Conservation (phyloP, 208 protist species). For the Wallacemonas sp. region DNA sequence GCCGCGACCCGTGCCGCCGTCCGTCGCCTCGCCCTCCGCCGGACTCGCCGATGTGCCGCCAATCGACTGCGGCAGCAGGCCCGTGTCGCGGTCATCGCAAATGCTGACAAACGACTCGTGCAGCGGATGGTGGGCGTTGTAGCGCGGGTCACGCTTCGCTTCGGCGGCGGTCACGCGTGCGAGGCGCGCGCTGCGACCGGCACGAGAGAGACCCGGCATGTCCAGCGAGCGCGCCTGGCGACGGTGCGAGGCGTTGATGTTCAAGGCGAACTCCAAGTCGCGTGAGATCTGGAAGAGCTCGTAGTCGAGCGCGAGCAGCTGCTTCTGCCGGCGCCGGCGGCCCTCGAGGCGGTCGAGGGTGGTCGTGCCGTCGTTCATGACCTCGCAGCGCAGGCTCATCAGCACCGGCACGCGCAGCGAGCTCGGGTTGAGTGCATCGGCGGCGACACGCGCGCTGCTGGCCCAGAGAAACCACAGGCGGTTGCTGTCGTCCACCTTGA, state of each 20-base stretch:
- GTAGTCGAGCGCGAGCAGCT: slow-evolving; percentile 74
- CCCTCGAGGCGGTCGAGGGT: slow-evolving; percentile 45
- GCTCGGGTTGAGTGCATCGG: slow-evolving; percentile 74
- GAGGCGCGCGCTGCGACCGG: slow-evolving; percentile 10
- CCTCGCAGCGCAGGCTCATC: slow-evolving; percentile 68
- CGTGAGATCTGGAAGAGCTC: slow-evolving; percentile 73
- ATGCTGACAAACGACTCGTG: slow-evolving; percentile 46
- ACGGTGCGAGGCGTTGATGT: slow-evolving; percentile 63
- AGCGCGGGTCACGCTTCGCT: slow-evolving; percentile 16
- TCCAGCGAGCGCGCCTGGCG: slow-evolving; percentile 67
- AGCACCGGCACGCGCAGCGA: slow-evolving; percentile 65
- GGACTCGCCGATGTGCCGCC: slow-evolving; percentile 19
- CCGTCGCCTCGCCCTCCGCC: not conserved
- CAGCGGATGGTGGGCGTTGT: slow-evolving; percentile 55
- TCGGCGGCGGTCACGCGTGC: slow-evolving; percentile 14
- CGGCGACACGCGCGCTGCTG: slow-evolving; percentile 70
- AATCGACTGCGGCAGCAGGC: not conserved
- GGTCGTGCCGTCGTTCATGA: slow-evolving; percentile 69
- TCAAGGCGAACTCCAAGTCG: slow-evolving; percentile 79
- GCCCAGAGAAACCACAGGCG: slow-evolving; percentile 84
- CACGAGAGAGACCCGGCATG: slow-evolving; percentile 28
- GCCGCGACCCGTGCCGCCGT: not conserved
- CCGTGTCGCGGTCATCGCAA: slow-evolving; percentile 23
- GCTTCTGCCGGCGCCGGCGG: slow-evolving; percentile 54
- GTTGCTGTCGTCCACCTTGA: slow-evolving; percentile 82